Evolutionary conservation across 306 rosid species (phyloP).

Genomic region (Adenanthera pavonina): DNA sequence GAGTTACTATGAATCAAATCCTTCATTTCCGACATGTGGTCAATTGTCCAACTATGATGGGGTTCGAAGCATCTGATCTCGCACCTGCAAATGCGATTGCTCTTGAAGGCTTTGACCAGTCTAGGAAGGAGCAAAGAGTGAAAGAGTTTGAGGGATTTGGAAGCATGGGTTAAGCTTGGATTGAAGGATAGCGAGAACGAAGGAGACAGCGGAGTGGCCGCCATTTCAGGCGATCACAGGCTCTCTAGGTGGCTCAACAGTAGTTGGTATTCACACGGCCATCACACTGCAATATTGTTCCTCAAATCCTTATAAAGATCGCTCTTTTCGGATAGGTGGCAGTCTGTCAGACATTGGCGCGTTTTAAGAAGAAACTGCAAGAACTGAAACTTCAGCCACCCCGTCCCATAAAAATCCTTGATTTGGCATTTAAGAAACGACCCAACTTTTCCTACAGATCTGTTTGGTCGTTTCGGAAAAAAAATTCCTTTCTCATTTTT

Average conservation of each 20-base stretch:
- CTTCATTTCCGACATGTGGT: conserved; percentile 48
- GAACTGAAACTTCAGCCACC: not conserved
- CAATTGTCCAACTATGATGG: conserved; percentile 53
- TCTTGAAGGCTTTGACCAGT: conserved; percentile 33
- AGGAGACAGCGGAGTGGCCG: conserved; percentile 60
- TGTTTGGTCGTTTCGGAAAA: too few relatives aligned
- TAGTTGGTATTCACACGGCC: not conserved
- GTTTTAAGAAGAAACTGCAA: not conserved
- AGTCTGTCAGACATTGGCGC: not conserved
- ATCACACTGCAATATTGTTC: not conserved
- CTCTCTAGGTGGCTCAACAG: not conserved
- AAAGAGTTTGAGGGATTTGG: conserved; percentile 38
- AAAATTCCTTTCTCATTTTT: too few relatives aligned
- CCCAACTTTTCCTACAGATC: not conserved
- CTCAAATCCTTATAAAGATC: not conserved
- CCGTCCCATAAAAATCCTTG: not conserved
- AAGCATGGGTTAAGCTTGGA: conserved; percentile 16
- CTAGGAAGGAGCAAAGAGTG: conserved; percentile 34
- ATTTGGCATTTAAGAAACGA: not conserved
- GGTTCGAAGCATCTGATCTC: conserved; percentile 69
- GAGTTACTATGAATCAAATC: conserved; percentile 44
- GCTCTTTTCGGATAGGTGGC: not conserved
- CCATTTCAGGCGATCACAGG: conserved; percentile 62
- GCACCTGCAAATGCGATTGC: conserved; percentile 45
- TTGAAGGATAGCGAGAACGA: conserved; percentile 38